phyloP scores from a whole-genome alignment of 805 yeast species.

The Metschnikowia reukaufii region DNA sequence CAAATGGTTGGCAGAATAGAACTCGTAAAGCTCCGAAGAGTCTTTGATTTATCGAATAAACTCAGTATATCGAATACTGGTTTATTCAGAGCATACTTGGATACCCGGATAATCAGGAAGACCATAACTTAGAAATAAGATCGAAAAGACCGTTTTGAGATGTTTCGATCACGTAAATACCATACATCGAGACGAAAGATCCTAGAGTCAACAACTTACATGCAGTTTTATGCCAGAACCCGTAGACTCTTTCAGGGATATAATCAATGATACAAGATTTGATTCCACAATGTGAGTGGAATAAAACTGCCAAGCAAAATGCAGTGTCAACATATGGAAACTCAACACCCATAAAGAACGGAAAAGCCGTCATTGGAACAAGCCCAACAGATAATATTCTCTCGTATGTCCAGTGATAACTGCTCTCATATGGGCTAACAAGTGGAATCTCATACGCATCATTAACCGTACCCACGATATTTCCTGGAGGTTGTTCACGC shows the following conservation, averaged over 20 bases:
- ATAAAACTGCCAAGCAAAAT: constrained; percentile 62
- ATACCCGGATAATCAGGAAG: constrained; percentile 27
- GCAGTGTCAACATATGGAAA: constrained; percentile 71
- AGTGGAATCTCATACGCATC: constrained; percentile 77
- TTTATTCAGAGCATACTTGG: not conserved
- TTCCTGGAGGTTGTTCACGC: constrained; percentile 84
- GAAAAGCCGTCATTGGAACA: constrained; percentile 74
- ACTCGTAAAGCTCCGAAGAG: not conserved
- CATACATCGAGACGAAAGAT: constrained; percentile 67
- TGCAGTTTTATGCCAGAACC: constrained; percentile 69
- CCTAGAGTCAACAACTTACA: constrained; percentile 70
- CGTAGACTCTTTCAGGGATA: constrained; percentile 84
- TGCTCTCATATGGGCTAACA: constrained; percentile 68
- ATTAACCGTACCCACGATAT: constrained; percentile 89
- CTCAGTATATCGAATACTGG: not conserved
- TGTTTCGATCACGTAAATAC: constrained; percentile 80
- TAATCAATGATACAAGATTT: constrained; percentile 91
- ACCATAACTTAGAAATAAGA: constrained; percentile 64
- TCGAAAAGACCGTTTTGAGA: constrained; percentile 76
- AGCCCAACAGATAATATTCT: constrained; percentile 65
- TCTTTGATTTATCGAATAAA: not conserved
- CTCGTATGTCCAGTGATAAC: constrained; percentile 93
- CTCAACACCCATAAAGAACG: constrained; percentile 73
- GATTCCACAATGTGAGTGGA: constrained; percentile 85
- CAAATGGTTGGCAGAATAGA: too few species aligned